Evolutionary conservation across 306 rosid species (phyloP).

Genomic region (Cicer cuneatum): DNA sequence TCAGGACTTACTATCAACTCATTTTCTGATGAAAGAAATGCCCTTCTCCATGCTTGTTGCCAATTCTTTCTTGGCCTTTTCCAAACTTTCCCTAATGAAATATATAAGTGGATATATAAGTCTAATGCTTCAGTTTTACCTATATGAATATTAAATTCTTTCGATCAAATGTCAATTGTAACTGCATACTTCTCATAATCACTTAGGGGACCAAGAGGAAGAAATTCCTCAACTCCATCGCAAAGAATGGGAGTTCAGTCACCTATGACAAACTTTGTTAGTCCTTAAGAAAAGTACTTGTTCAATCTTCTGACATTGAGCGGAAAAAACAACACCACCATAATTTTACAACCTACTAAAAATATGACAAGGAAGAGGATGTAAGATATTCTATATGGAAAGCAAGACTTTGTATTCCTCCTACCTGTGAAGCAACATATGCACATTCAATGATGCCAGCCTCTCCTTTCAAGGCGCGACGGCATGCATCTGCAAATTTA

Average conservation of each 20-base stretch:
- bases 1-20: constrained; percentile 29
- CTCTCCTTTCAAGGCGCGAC: constrained; percentile 80
- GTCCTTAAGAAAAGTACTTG: constrained; percentile 4
- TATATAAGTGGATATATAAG: constrained; percentile 5
- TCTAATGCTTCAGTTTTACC: constrained; percentile 26
- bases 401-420: constrained; percentile 45
- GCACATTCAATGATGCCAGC: constrained; percentile 74
- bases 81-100: constrained; percentile 67
- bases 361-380: constrained; percentile 1
- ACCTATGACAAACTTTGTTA: constrained; percentile 53
- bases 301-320: background rate
- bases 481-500: constrained; percentile 87
- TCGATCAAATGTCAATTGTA: background rate
- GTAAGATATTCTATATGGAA: constrained; percentile 10
- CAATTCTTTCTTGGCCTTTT: constrained; percentile 84
- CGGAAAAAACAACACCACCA: constrained; percentile 19
- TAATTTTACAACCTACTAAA: constrained; percentile 13
- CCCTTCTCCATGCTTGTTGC: constrained; percentile 75
- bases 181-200: constrained; percentile 75
- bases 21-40: constrained; percentile 68
- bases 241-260: constrained; percentile 90
- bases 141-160: background rate
- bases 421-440: constrained; percentile 78
- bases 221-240: constrained; percentile 72
- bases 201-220: constrained; percentile 79